A percentile compares a stretch with the other conserved stretches of the same genome.
These are phyloP conservation scores for Trichophyton rubrum DNA, from an alignment of 2,329 filamentous ascomycete species.

Conservation along the genomic window DNA sequence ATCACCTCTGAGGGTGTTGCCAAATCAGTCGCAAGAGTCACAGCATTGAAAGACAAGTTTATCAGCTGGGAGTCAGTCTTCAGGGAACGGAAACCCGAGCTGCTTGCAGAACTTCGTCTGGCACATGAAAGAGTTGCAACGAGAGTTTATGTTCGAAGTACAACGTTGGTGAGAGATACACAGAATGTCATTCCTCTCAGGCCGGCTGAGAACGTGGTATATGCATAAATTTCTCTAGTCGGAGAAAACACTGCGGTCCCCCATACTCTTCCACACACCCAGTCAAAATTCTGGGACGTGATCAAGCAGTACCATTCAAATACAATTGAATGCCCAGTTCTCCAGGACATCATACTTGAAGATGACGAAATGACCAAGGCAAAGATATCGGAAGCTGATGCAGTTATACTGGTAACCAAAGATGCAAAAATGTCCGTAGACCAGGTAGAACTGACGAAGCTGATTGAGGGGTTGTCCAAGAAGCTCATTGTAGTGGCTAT, in stretches of 20 bases:
- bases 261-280: neutral
- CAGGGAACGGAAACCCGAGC: slow-evolving; percentile 14
- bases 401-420: slow-evolving; percentile 29
- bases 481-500: slow-evolving; percentile 30
- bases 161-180: neutral
- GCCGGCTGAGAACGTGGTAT: neutral
- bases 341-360: slow-evolving; percentile 20
- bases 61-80: slow-evolving; percentile 23
- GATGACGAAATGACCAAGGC: slow-evolving; percentile 19
- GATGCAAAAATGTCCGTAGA: slow-evolving; percentile 29
- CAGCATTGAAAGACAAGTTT: slow-evolving; percentile 27
- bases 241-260: neutral
- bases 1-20: slow-evolving; percentile 23
- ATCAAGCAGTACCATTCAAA: neutral
- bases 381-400: slow-evolving; percentile 25
- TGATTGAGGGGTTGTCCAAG: slow-evolving; percentile 21
- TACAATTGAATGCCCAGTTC: neutral
- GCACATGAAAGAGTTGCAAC: neutral
- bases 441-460: slow-evolving; percentile 25
- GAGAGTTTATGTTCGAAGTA: neutral
- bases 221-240: neutral
- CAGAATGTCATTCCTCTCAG: neutral
- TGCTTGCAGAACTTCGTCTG: slow-evolving; percentile 5
- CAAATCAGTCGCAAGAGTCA: slow-evolving; percentile 26
- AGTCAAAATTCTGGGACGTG: neutral